Evolutionary conservation across 768 basidiomycete genomes (phyloP), one percentile per base, ranked within the genome.

Genomic region (Cystofilobasidium macerans): DNA sequence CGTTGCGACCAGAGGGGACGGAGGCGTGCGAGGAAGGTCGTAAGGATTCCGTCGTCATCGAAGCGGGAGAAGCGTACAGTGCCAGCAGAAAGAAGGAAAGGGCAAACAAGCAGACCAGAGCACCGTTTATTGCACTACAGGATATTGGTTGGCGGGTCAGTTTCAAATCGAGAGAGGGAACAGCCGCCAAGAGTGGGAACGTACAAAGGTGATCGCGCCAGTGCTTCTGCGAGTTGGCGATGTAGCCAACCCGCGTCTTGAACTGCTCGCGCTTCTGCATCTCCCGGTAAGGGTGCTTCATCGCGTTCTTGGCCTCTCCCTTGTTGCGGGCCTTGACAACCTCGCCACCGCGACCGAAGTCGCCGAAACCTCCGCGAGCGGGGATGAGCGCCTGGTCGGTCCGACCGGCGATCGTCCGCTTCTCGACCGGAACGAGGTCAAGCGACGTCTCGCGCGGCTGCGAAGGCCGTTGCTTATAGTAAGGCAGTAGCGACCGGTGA

Each of bases 271-370:
- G 81, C 59, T 83, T 80, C 71, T 79, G 83, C 74, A 87, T 84
- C 73, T 95, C 93, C 69, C 86, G 80, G 78, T 87, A 88, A 72
- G 89, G 82, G 76, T 93, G 89, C 54, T 89, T 82, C 18, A 86
- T 89, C 26, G 94, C 94, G 76, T 97, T 87, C 70, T 83, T 82
- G 18, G 95, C 95, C 78, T 98, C 94, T 2, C 95, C 95, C n/a
- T 81, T 82, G 78, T 98, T 98, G 60, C 90, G 81, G 26, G 91
- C 94, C 75, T 86, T 89, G 68, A 97, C 82, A 13, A 92, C 86
- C 36, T 89, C 83, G 11, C 82, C 85, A 1, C 89, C 91, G 13
- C 77, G 77, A 1, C 93, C 93, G 72, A 81, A 92, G 2, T 89
- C 89, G 30, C 93, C 92, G 69, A 84, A 89, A 1, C 88, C 92